Conservation (phyloP, 768 basidiomycete genomes). For the Lentinula detonsa region DNA sequence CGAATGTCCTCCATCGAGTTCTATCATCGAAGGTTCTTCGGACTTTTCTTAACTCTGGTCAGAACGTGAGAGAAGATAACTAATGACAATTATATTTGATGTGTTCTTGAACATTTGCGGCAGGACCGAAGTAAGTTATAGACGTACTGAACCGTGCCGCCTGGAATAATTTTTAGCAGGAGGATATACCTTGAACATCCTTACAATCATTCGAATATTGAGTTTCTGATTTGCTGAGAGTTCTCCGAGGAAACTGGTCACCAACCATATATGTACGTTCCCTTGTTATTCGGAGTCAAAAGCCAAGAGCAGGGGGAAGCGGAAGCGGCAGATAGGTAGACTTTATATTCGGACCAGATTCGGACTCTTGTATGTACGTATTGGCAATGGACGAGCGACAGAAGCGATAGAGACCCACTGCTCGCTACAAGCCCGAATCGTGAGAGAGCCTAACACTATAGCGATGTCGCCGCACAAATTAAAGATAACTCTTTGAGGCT, state of each 20-base stretch:
- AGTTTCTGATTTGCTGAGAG: no score
- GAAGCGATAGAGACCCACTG: not conserved
- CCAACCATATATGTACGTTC: not conserved
- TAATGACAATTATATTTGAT: not conserved
- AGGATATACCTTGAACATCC: not conserved
- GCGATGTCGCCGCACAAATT: not conserved
- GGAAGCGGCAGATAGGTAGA: not conserved
- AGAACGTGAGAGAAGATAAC: not conserved
- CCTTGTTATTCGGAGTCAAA: not conserved
- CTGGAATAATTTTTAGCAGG: not conserved
- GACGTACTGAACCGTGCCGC: not conserved
- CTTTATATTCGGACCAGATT: not conserved
- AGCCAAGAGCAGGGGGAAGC: not conserved
- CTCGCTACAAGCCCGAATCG: not conserved
- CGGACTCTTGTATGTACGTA: not conserved
- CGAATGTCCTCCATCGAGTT: not conserved
- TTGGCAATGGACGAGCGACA: not conserved
- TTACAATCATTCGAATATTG: not conserved
- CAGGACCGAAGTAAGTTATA: not conserved
- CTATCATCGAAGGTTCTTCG: not conserved
- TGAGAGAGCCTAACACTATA: not conserved
- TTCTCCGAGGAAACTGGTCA: not conserved
- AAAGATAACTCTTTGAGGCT: not conserved
- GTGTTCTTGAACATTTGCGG: not conserved
- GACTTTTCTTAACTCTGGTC: not conserved